Evolutionary conservation across 108 stramenopile species (phyloP).

Genomic region (Nitzschia palea): DNA sequence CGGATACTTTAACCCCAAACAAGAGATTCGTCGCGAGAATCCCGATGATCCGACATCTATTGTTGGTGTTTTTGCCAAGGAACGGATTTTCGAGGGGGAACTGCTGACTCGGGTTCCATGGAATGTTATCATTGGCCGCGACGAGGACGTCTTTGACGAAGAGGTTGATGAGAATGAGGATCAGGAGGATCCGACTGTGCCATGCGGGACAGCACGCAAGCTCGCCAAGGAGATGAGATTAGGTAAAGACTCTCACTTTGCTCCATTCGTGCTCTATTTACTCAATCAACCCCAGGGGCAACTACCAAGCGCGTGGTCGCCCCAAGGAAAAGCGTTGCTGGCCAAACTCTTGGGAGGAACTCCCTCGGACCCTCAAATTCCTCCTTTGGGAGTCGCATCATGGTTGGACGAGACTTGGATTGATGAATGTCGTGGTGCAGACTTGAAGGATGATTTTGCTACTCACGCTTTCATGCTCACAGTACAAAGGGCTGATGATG

Average conservation of each 20-base stretch:
- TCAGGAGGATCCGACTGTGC: not conserved
- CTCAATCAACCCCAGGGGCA: conserved; percentile 22
- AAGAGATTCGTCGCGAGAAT: conserved; percentile 22
- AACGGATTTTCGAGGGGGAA: conserved; percentile 42
- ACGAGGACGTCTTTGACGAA: not conserved
- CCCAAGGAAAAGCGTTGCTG: conserved; percentile 35
- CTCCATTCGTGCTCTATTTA: conserved; percentile 60
- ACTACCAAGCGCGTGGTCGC: conserved; percentile 46
- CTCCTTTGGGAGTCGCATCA: not conserved
- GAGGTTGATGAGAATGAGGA: conserved; percentile 1
- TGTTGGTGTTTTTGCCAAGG: conserved; percentile 47
- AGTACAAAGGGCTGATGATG: conserved; percentile 60
- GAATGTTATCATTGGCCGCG: conserved; percentile 23
- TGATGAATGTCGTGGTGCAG: conserved; percentile 9
- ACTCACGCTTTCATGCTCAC: conserved; percentile 33
- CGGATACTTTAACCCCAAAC: conserved; percentile 39
- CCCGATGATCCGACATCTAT: conserved; percentile 28
- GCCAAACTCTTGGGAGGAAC: conserved; percentile 25
- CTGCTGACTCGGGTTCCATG: conserved; percentile 40
- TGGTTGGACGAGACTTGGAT: conserved; percentile 12
- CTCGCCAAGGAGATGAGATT: conserved; percentile 36
- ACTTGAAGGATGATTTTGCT: conserved; percentile 11
- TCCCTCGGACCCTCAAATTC: not conserved
- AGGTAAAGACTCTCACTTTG: conserved; percentile 36
- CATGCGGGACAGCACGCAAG: conserved; percentile 38